Evolutionary conservation across 768 basidiomycete species (phyloP).

Genomic region (Paxillus ammoniavirescens): DNA sequence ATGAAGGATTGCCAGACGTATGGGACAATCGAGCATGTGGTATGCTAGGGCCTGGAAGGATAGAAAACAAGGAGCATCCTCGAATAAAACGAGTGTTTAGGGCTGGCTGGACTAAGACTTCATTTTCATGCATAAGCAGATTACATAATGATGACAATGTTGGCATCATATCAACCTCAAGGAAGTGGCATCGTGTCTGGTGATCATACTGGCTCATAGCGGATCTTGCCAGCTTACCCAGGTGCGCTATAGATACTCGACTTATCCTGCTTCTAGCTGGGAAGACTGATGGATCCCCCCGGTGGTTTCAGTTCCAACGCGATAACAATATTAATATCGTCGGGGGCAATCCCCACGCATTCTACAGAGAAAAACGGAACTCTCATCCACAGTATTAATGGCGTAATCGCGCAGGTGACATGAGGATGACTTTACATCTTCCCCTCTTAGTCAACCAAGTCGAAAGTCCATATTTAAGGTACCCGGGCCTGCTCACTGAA

Average conservation of each 20-base stretch:
- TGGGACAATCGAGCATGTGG: constrained; percentile 55
- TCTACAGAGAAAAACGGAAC: background rate
- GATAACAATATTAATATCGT: background rate
- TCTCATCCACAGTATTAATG: background rate
- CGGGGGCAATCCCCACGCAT: background rate
- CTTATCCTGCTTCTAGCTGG: too few relatives aligned
- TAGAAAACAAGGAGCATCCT: too few relatives aligned
- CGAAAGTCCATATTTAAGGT: constrained; percentile 7
- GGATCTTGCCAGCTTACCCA: too few relatives aligned
- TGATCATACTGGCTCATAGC: too few relatives aligned
- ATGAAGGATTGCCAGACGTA: constrained; percentile 47
- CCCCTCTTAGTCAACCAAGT: constrained; percentile 9
- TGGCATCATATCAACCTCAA: too few relatives aligned
- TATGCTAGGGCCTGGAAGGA: constrained; percentile 46
- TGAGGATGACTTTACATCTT: constrained; percentile 5
- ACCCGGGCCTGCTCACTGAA: background rate
- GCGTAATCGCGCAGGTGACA: constrained; percentile 5
- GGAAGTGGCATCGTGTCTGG: too few relatives aligned
- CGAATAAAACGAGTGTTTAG: constrained; percentile 33
- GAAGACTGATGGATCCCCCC: too few relatives aligned
- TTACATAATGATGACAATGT: too few relatives aligned
- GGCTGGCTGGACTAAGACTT: too few relatives aligned
- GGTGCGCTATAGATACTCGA: too few relatives aligned
- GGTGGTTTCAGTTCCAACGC: background rate
- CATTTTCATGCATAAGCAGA: too few relatives aligned